phyloP scores from a whole-genome alignment of 495 filamentous ascomycete species.

The Lepidopterella palustris region DNA sequence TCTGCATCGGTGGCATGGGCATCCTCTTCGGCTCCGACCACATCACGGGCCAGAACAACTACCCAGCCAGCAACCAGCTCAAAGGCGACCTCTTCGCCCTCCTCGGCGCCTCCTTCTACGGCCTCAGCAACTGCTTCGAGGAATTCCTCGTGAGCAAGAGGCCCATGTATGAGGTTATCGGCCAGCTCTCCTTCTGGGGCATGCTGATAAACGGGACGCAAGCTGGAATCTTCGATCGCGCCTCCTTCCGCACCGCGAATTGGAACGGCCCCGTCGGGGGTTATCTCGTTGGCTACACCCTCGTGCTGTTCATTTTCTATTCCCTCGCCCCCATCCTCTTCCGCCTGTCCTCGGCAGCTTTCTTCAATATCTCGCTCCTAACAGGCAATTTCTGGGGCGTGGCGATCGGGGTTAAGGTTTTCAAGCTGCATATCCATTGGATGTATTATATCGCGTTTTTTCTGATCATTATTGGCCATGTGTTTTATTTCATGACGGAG shows the following conservation, averaged over 20 bases:
- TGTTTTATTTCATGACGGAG: conserved; percentile 76
- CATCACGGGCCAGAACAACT: conserved; percentile 63
- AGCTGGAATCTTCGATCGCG: conserved; percentile 81
- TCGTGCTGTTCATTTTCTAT: conserved; percentile 80
- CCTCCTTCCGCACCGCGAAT: conserved; percentile 56
- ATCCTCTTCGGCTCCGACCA: conserved; percentile 83
- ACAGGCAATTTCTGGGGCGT: conserved; percentile 98
- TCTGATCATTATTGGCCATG: conserved; percentile 72
- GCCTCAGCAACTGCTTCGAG: conserved; percentile 80
- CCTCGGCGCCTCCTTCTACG: conserved; percentile 84
- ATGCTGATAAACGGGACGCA: conserved; percentile 88
- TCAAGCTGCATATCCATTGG: conserved; percentile 73
- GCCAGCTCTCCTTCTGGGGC: conserved; percentile 82
- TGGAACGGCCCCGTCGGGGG: conserved; percentile 67
- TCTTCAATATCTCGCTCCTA: conserved; percentile 92
- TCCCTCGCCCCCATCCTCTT: conserved; percentile 77
- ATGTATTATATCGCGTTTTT: conserved; percentile 96
- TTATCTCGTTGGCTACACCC: conserved; percentile 81
- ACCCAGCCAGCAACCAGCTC: conserved; percentile 59
- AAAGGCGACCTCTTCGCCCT: conserved; percentile 93
- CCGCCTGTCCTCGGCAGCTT: conserved; percentile 81
- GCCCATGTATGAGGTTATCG: conserved; percentile 89
- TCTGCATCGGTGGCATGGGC: conserved; percentile 91
- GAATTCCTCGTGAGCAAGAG: conserved; percentile 85
- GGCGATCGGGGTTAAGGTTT: conserved; percentile 79